phyloP scores from a whole-genome alignment of 495 filamentous ascomycete genomes.

The Talaromyces adpressus region DNA sequence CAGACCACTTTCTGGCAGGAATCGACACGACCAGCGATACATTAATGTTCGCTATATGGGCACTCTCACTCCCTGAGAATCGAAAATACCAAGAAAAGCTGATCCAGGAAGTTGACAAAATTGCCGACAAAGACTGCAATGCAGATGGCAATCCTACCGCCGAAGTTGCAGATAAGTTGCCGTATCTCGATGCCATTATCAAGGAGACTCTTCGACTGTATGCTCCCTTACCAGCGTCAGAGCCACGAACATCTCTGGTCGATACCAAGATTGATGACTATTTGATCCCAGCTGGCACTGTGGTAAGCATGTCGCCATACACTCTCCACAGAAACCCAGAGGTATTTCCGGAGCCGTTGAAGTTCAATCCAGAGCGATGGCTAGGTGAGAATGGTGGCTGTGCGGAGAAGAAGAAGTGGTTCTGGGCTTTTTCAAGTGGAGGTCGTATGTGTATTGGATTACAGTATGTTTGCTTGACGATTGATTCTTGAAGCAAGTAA shows the following conservation, averaged over 20 bases:
- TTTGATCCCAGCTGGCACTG: constrained; percentile 5
- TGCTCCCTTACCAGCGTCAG: constrained; percentile 27
- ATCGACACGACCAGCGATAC: constrained; percentile 28
- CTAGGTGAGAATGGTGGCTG: constrained; percentile 9
- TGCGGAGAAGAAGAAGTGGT: constrained; percentile 40
- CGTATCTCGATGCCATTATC: constrained; percentile 42
- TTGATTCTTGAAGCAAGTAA: background rate
- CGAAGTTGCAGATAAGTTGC: constrained; percentile 9
- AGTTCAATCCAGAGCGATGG: constrained; percentile 19
- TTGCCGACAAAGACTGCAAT: background rate
- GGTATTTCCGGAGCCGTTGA: constrained; percentile 3
- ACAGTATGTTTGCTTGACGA: constrained; percentile 22
- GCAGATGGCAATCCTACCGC: background rate
- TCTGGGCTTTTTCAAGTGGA: constrained; percentile 22
- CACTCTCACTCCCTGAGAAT: constrained; percentile 22
- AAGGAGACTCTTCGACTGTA: constrained; percentile 49
- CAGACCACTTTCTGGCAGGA: constrained; percentile 24
- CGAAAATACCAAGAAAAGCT: constrained; percentile 18
- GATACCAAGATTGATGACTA: constrained; percentile 7
- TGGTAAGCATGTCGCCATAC: constrained; percentile 1
- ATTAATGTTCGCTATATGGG: constrained; percentile 28
- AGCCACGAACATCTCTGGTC: background rate
- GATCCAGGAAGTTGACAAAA: constrained; percentile 14
- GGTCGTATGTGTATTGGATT: constrained; percentile 21
- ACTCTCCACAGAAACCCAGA: constrained; percentile 7